Conservation (phyloP, 2,329 filamentous ascomycete species). For the Sclerotinia subarctica region DNA sequence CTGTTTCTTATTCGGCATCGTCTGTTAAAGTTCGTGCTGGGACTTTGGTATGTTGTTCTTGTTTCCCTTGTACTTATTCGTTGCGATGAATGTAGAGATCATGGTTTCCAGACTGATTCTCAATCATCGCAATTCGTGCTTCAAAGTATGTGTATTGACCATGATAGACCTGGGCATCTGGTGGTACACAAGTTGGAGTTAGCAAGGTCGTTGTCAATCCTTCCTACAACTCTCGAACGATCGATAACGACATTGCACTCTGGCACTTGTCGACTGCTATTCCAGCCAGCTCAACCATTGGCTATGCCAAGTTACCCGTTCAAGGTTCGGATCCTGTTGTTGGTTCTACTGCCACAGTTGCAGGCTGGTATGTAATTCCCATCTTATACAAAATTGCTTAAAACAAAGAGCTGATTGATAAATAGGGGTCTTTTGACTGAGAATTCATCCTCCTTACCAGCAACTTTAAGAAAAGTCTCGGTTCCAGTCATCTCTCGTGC, state of each 20-base stretch:
- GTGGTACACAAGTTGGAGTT: conserved; percentile 25
- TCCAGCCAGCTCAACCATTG: conserved; percentile 23
- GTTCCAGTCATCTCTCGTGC: conserved; percentile 28
- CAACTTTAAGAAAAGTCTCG: conserved; percentile 25
- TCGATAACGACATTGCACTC: conserved; percentile 26
- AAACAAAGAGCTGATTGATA: not conserved
- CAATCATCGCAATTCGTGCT: not conserved
- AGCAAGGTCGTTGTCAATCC: conserved; percentile 25
- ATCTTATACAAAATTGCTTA: conserved; percentile 9
- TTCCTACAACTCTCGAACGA: conserved; percentile 21
- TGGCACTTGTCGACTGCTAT: conserved; percentile 28
- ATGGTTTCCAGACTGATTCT: too few species aligned
- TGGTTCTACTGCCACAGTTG: conserved; percentile 20
- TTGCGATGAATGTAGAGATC: not conserved
- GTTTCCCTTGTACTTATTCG: not conserved
- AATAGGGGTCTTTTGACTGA: conserved; percentile 19
- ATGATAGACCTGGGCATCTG: conserved; percentile 25
- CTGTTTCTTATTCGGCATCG: conserved; percentile 20
- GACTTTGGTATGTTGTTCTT: conserved; percentile 25
- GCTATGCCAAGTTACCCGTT: conserved; percentile 25
- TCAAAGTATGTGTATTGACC: not conserved
- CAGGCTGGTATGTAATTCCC: conserved; percentile 18
- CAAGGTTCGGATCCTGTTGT: conserved; percentile 28
- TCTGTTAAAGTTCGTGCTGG: conserved; percentile 29
- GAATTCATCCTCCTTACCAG: conserved; percentile 18